Evolutionary conservation across 108 stramenopile species (phyloP), one percentile per base, ranked within the genome.

Genomic region (Skeletonema tropicum): DNA sequence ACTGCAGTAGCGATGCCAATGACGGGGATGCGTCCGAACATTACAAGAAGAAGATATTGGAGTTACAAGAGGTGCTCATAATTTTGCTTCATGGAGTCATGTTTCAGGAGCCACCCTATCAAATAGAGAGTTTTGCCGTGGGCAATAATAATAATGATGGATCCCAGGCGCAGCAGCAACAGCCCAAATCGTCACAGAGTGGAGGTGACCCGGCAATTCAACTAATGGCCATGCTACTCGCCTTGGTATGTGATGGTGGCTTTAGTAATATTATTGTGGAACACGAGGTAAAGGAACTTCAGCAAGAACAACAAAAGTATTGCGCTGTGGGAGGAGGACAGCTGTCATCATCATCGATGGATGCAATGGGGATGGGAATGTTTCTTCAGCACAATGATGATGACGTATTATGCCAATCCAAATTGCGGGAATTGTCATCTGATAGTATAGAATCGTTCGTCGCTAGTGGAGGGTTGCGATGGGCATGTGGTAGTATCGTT

Each of bases 371-470:
- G 52, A 55, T 55, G 52, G 52, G 52, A 9, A 55, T 55, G 52
- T 23, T 55, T 9, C 6, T 55, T 19, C 52, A 19, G 1, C 57
- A 58, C 29, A 3, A 3, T 14, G 29, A 11, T 2, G 29, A 11
- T 2, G 49, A 60, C 10, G 42, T 76, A 36, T 58, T 76, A 12
- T 49, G 57, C 15, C 35, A 41, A 19, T 25, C 66, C 15, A 39
- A 17, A 39, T 70, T 76, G 69, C 33, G 35, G 13, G 61, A 70
- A 48, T 58, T 58, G 48, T 41, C 60, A 30, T 38, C 68, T 15
- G n/a, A 63, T 36, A 62, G 81, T 38, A 77, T 82, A 17, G 81
- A 82, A 46, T 61, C 71, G 14, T 82, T 82, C 62, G 80, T 81
- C 4, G 81, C 81, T n/a, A 35, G 64, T 26, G 72, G 81, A 21